Evolutionary conservation across 148 eudicot genomes (phyloP), one percentile per base, ranked within the genome.

Genomic region (Diospyros lotus): DNA sequence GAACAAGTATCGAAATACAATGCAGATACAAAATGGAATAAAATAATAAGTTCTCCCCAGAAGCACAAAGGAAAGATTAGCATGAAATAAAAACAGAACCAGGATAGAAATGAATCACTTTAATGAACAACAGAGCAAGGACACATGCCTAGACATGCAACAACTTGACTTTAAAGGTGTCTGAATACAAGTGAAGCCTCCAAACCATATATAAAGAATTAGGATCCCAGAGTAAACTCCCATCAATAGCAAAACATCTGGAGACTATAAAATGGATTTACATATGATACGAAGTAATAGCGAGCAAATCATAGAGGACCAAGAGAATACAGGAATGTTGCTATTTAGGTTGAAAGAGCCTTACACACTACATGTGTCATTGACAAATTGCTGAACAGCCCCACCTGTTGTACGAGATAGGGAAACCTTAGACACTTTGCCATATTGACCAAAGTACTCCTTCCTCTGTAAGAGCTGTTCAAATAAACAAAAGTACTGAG

Each of bases 381-480:
- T 83, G 61, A 82, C 44, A 79, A 85, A 85, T 71, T 87, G 90
- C 69, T 87, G 90, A 73, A 87, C 71, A 58, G 86, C 78, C 63
- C 90, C 90, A 71, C 90, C 86, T 12, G 90, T 83, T 3, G 86
- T 85, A 76, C 90, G 83, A 58, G 90, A 87, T 17, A 87, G 80
- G 43, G 88, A 82, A 59, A 87, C 64, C 73, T 87, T 87, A 1
- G 86, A 61, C 51, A 87, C 83, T 77, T 85, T 87, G 51, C 90
- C 90, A 73, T 87, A 87, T 71, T 85, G 88, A 68, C 90, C 90
- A 75, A 87, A 87, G 68, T 82, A 87, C 3, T 87, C 90, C 76
- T 85, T 85, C 76, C 82, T 84, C 75, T 76, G 82, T 73, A 87
- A 73, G 39, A 85, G 66, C 90, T 87, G 85, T 74, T 13, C 52